Base-by-base conservation (phyloP, 306 rosid species). In the Luffa acutangula region DNA sequence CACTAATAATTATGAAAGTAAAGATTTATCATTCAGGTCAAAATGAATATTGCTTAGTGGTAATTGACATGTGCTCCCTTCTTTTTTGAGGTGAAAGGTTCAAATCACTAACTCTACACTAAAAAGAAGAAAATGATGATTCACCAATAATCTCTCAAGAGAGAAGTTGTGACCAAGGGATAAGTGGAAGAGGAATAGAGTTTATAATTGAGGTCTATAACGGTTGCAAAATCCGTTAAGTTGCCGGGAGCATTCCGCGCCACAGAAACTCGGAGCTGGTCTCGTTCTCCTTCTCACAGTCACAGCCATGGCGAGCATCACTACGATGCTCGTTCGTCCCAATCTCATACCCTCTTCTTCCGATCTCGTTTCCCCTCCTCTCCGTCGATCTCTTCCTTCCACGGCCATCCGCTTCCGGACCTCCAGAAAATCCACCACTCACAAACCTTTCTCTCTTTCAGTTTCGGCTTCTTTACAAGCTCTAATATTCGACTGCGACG, bases 401-500 rank as follows among this genome's bases (percentile, higher is more conserved):
- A 52, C 83, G 36, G 46, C 83, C 46, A 15, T 79, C 43, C 78
- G 78, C 6, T 62, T 67, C 77, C 80, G 78, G 54, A 13, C 57
- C 69, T 14, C 69, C 42, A 57, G 17, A 43, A 49, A 63, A 20
- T 25, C 84, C 15, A 63, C 65, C 81, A 9, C 82, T 72, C 57
- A 54, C 69, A 81, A 64, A 64, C 75, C n/a, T 18, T 82, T 85
- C 64, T 82, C 90, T 2, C 79, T 88, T 25, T 88, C 90, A 17
- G 88, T 88, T 80, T 86, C 90, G 0, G 84, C 86, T 37, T 83
- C 92, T 45, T 84, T 94, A 74, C 85, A 85, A 84, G 98, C 96
- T 81, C 88, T 95, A 33, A 90, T 92, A 52, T 95, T 95, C 66
- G 97, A 95, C 88, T 95, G 97, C 77, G 97, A 95, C 34, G 98